phyloP scores from a whole-genome alignment of 2,329 filamentous ascomycete species.

The Oidium heveae region DNA sequence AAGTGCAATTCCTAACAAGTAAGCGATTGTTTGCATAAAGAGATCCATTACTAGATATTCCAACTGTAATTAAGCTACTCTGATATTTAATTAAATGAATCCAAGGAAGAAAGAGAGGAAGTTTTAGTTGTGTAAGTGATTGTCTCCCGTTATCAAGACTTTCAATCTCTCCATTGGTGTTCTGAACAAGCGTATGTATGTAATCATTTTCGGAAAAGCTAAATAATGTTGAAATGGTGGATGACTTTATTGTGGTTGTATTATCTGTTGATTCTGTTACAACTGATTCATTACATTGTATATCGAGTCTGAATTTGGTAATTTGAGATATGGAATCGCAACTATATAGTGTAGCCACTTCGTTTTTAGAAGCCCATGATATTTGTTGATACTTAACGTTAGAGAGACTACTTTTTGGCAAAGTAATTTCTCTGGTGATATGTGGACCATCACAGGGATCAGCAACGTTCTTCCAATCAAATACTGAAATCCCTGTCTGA shows the following conservation, averaged over 20 bases:
- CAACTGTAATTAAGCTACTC: slow-evolving; percentile 16
- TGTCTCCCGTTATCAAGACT: slow-evolving; percentile 6
- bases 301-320: slow-evolving; percentile 9
- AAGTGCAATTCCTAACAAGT: slow-evolving; percentile 72
- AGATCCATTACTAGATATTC: slow-evolving; percentile 50
- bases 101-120: slow-evolving; percentile 14
- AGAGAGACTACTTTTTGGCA: slow-evolving; percentile 12
- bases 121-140: slow-evolving; percentile 8
- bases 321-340: slow-evolving; percentile 4
- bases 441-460: slow-evolving; percentile 22
- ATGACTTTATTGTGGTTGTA: not conserved
- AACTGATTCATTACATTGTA: slow-evolving; percentile 6
- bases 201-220: slow-evolving; percentile 7
- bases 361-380: slow-evolving; percentile 7
- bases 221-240: slow-evolving; percentile 7
- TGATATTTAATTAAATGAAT: slow-evolving; percentile 10
- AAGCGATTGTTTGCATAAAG: slow-evolving; percentile 54
- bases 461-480: slow-evolving; percentile 38
- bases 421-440: slow-evolving; percentile 17
- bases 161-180: slow-evolving; percentile 9
- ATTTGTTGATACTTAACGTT: slow-evolving; percentile 9
- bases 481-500: slow-evolving; percentile 37
- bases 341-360: slow-evolving; percentile 7
- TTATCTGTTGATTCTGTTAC: slow-evolving; percentile 5
- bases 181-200: slow-evolving; percentile 10